Evolutionary conservation across 768 basidiomycete species (phyloP).

Genomic region (Daedaleopsis nitida): DNA sequence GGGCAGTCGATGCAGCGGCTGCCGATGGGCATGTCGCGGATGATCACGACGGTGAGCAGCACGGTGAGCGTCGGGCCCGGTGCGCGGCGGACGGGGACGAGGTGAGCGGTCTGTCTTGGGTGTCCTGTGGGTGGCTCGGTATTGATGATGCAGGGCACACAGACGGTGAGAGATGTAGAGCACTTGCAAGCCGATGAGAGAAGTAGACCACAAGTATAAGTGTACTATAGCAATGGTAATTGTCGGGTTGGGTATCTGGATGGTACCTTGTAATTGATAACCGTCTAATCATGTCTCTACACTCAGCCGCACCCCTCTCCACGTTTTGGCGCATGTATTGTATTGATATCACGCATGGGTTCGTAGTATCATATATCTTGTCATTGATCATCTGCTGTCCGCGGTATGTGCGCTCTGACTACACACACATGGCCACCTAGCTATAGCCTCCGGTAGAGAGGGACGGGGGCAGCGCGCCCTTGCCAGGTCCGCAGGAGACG

Average conservation of each 20-base stretch:
- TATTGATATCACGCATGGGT: background rate
- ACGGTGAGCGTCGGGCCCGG: constrained; percentile 17
- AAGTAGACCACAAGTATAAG: background rate
- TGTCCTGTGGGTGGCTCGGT: background rate
- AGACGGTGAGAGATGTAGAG: background rate
- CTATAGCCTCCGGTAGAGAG: constrained; percentile 63
- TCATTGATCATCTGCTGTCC: no score
- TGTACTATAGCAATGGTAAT: background rate
- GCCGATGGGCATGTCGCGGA: constrained; percentile 15
- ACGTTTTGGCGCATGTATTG: background rate
- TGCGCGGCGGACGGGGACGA: background rate
- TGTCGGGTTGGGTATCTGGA: background rate
- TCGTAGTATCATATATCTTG: background rate
- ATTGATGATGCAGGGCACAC: no score
- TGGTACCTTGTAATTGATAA: no score
- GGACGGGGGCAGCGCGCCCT: constrained; percentile 56
- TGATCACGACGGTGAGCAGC: constrained; percentile 20
- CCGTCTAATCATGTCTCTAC: no score
- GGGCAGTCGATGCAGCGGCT: constrained; percentile 18
- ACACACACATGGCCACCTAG: constrained; percentile 1
- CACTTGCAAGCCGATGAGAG: background rate
- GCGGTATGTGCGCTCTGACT: no score
- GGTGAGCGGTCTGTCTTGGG: background rate
- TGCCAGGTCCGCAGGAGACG: constrained; percentile 50
- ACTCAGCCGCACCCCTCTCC: no score